Conservation (phyloP, 129 eudicot genomes). For the Calendula officinalis region DNA sequence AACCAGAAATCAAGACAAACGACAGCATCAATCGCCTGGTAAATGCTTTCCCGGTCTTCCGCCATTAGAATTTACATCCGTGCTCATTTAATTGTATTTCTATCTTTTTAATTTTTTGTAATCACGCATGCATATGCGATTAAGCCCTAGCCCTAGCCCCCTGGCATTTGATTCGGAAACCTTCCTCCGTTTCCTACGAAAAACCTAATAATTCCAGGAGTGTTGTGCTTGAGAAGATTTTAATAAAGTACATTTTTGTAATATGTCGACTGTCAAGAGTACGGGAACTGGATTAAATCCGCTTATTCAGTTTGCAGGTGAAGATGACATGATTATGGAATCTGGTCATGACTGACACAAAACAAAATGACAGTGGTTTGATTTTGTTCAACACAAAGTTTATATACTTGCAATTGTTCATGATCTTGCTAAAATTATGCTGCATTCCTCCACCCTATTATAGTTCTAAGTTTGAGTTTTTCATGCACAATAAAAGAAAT, state of each 20-base stretch:
- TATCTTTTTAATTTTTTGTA: slow-evolving; percentile 2
- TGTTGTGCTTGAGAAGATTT: background rate
- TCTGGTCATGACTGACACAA: slow-evolving; percentile 31
- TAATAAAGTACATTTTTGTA: background rate
- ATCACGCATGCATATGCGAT: no score
- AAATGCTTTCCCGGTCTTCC: background rate
- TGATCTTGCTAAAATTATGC: background rate
- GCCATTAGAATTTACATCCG: background rate
- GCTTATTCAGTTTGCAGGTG: slow-evolving; percentile 19
- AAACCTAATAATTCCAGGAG: background rate
- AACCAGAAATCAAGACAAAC: slow-evolving; percentile 65
- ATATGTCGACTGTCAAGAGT: background rate
- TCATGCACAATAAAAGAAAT: slow-evolving; percentile 1
- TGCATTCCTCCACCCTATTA: background rate
- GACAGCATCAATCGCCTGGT: slow-evolving; percentile 42
- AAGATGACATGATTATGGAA: slow-evolving; percentile 16
- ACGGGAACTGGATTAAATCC: slow-evolving; percentile 1
- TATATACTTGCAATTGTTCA: slow-evolving; percentile 8
- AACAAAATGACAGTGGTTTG: slow-evolving; percentile 39
- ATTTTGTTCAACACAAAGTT: background rate
- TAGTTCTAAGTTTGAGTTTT: background rate
- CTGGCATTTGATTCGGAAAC: background rate
- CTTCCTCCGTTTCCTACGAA: background rate
- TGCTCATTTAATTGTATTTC: background rate
- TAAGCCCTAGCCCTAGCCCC: slow-evolving; percentile 30